These are phyloP conservation scores for Leucocoprinus birnbaumii DNA, from an alignment of 768 basidiomycete species.

Conservation along the genomic window DNA sequence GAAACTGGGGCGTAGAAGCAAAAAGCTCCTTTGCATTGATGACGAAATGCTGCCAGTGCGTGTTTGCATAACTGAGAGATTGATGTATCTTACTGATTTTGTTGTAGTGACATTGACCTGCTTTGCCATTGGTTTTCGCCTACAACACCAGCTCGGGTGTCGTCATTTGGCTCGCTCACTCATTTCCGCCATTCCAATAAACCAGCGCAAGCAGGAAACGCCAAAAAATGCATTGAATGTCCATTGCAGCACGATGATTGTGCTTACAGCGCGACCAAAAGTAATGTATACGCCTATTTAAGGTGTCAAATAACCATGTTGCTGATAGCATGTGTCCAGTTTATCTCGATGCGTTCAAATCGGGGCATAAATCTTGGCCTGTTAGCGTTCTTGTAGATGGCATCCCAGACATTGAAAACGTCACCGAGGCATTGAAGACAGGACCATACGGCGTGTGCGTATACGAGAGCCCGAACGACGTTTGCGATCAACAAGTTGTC, in stretches of 20 bases:
- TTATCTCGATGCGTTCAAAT: slow-evolving; percentile 73
- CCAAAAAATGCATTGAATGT: slow-evolving; percentile 77
- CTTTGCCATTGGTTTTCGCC: slow-evolving; percentile 76
- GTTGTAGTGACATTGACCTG: slow-evolving; percentile 76
- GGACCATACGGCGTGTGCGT: slow-evolving; percentile 83
- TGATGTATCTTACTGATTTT: slow-evolving; percentile 5
- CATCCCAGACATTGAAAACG: slow-evolving; percentile 82
- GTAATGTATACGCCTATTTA: slow-evolving; percentile 36
- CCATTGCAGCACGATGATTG: slow-evolving; percentile 61
- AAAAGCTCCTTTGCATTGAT: slow-evolving; percentile 78
- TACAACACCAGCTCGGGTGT: slow-evolving; percentile 61
- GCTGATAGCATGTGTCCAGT: slow-evolving; percentile 43
- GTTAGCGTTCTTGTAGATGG: slow-evolving; percentile 70
- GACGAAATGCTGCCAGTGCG: slow-evolving; percentile 90
- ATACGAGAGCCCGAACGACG: slow-evolving; percentile 82
- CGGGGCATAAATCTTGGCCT: slow-evolving; percentile 62
- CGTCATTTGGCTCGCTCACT: slow-evolving; percentile 83
- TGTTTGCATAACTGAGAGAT: slow-evolving; percentile 11
- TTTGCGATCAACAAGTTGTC: slow-evolving; percentile 90
- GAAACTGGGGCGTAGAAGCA: slow-evolving; percentile 70
- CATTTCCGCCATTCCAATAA: slow-evolving; percentile 79
- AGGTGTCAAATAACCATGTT: background rate
- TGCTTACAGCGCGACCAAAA: slow-evolving; percentile 84
- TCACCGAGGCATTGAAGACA: slow-evolving; percentile 64
- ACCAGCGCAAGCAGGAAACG: slow-evolving; percentile 63